phyloP scores from a whole-genome alignment of 176 grass and related monocot species.

The Alopecurus myosuroides region DNA sequence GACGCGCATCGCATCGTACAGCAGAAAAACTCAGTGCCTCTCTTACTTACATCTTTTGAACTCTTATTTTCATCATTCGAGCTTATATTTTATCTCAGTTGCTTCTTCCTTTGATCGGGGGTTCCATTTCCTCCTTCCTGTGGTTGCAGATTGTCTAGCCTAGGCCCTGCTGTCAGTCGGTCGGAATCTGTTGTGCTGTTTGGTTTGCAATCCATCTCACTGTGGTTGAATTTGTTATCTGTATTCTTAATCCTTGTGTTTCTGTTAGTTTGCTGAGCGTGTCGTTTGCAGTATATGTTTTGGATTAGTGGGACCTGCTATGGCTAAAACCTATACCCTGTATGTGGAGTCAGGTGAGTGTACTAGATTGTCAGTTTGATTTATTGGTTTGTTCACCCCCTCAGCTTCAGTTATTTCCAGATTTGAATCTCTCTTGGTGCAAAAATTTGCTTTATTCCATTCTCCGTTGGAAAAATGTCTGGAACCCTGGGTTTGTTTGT shows the following conservation, averaged over 20 bases:
- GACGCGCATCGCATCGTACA: not conserved
- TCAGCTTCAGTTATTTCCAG: not conserved
- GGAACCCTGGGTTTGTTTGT: not conserved
- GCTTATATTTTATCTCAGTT: no score
- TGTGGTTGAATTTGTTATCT: not conserved
- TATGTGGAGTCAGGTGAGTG: no score
- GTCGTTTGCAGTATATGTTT: not conserved
- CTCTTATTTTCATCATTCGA: not conserved
- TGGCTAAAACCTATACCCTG: no score
- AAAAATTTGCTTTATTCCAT: not conserved
- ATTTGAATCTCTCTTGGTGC: not conserved
- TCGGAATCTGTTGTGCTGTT: not conserved
- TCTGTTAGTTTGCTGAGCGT: not conserved
- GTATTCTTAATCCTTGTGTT: not conserved
- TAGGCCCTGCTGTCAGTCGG: not conserved
- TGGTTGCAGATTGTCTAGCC: not conserved
- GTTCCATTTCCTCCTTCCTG: not conserved
- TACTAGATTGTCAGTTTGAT: not conserved
- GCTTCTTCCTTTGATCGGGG: not conserved
- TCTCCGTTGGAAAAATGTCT: not conserved
- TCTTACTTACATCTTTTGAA: not conserved
- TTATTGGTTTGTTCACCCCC: not conserved
- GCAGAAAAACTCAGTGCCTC: not conserved
- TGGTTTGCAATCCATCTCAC: not conserved
- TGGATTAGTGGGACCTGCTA: no score